A percentile compares a stretch with the other conserved stretches of the same genome.
These are phyloP conservation scores for Solioccasus polychromus DNA, from an alignment of 768 basidiomycete species.

Conservation along the genomic window DNA sequence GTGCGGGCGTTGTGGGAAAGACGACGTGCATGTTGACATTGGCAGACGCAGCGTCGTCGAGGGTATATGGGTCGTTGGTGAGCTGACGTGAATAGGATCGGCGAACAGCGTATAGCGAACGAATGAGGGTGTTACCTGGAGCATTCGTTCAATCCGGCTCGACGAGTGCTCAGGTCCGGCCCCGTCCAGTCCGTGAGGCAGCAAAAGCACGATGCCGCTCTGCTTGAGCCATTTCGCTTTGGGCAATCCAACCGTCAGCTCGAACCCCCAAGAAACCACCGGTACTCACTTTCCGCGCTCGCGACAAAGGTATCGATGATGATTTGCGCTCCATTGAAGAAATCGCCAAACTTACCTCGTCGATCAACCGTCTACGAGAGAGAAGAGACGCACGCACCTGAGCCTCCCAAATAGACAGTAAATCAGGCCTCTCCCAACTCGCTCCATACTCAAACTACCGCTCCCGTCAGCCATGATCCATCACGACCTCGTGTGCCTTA, in stretches of 20 bases:
- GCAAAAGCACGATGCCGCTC: slow-evolving; percentile 79
- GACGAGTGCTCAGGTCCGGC: slow-evolving; percentile 95
- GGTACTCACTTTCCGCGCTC: slow-evolving; percentile 71
- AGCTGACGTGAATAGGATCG: slow-evolving; percentile 61
- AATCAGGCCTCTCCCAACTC: slow-evolving; percentile 81
- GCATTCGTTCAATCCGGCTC: slow-evolving; percentile 81
- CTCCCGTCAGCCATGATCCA: slow-evolving; percentile 1
- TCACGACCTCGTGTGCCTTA: slow-evolving; percentile 35
- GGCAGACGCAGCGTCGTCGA: slow-evolving; percentile 7
- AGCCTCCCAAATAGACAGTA: slow-evolving; percentile 90
- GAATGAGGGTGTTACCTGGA: slow-evolving; percentile 69
- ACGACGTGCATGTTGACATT: slow-evolving; percentile 84
- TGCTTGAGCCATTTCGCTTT: slow-evolving; percentile 92
- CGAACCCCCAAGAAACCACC: too few relatives aligned
- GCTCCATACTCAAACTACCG: slow-evolving; percentile 83
- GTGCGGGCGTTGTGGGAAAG: slow-evolving; percentile 86
- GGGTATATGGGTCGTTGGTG: slow-evolving; percentile 64
- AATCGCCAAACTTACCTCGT: slow-evolving; percentile 75
- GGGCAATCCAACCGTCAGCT: background rate
- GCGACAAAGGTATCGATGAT: slow-evolving; percentile 88
- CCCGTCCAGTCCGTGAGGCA: slow-evolving; percentile 90
- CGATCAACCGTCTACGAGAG: background rate
- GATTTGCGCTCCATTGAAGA: slow-evolving; percentile 86
- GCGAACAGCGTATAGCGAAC: too few relatives aligned
- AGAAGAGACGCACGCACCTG: slow-evolving; percentile 46